Evolutionary conservation across 2,329 filamentous ascomycete species (phyloP), one percentile per base, ranked within the genome.

Genomic region (Diaporthe destruens): DNA sequence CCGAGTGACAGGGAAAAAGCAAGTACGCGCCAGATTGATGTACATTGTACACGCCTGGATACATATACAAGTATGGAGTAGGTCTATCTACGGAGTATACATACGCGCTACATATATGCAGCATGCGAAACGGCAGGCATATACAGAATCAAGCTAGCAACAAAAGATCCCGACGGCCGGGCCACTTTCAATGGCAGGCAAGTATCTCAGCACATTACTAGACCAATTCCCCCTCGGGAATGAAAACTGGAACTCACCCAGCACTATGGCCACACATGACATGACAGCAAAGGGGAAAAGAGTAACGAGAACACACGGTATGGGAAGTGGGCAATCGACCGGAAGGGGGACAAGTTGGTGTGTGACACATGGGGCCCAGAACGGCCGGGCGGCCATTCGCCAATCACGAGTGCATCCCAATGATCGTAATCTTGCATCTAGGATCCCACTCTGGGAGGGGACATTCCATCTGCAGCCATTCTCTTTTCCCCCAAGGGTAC

Each of bases 351-450:
- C 20, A 20, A 61, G 56, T 47, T 47, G 44, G 51, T 49, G 71
- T 67, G 71, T 66, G 67, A 51, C 25, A 61, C 56, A n/a, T 61
- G 39, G 25, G 57, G 57, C 39, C 65, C 57, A 74, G 65, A 69
- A 69, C 70, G 53, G 66, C 65, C 70, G 59, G 51, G 69, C 36
- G 57, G 25, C 54, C 32, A 39, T 69, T 74, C 72, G 72, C 66
- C 72, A 70, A 74, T 74, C 72, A 70, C 55, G 54, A 70, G 56
- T 70, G 67, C 67, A 70, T 70, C 67, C 61, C 55, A 71, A 54
- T 56, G 70, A 74, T 74, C 72, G 72, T 67, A 63, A 72, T 74
- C 71, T 72, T 72, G 72, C 72, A 74, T 66, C 51, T 72, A 44
- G 65, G 25, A 66, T 72, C 66, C 66, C 44, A 72, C 63, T 36